A percentile compares a stretch with the other conserved stretches of the same genome.
These are phyloP conservation scores for Tulasnella sp. DNA, from an alignment of 768 basidiomycete genomes.

Conservation along the genomic window DNA sequence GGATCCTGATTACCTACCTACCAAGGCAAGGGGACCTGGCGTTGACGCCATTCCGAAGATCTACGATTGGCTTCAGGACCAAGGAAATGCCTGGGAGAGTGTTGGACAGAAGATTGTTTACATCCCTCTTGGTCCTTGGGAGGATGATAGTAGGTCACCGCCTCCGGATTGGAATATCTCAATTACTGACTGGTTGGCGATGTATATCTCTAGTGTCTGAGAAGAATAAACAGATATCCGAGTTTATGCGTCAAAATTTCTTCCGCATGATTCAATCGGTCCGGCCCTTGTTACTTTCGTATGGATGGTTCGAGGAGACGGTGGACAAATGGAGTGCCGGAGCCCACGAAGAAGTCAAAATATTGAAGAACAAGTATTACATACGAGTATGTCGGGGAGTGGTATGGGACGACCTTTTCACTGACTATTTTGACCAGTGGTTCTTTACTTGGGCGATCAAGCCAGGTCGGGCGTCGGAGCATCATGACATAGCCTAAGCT, in stretches of 20 bases:
- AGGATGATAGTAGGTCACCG: constrained; percentile 7
- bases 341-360: not conserved
- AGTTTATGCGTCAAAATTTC: constrained; percentile 17
- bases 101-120: constrained; percentile 19
- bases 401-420: not conserved
- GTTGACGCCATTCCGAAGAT: not conserved
- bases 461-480: not conserved
- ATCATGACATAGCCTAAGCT: not conserved
- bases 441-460: constrained; percentile 1
- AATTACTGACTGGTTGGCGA: not conserved
- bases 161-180: not conserved
- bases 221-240: constrained; percentile 18
- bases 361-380: constrained; percentile 9
- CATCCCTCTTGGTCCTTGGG: constrained; percentile 31
- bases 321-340: constrained; percentile 20
- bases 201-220: not conserved
- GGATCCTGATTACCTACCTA: not conserved
- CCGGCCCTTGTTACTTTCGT: constrained; percentile 8
- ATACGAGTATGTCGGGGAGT: not conserved
- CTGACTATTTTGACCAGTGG: not conserved
- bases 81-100: constrained; percentile 3
- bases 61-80: not conserved
- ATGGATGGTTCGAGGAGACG: constrained; percentile 27
- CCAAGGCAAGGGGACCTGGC: not conserved
- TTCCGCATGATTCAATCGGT: not conserved